phyloP scores from a whole-genome alignment of 108 stramenopile genomes.

The Chaetoceros tenuissimus region DNA sequence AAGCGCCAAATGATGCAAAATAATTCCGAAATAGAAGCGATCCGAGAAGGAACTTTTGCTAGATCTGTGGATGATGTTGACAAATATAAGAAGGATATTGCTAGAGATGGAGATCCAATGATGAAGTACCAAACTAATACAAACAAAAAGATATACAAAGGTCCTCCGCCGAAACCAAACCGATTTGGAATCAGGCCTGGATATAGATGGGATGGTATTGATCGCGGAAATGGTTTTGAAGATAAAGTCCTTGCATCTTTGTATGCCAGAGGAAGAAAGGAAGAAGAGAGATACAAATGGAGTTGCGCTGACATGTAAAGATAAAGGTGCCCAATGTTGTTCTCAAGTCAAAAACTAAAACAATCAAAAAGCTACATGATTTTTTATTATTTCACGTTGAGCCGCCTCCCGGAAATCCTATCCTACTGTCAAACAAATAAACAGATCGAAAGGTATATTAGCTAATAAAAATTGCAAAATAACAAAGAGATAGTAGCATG shows the following conservation, averaged over 20 bases:
- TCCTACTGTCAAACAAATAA: too few species aligned
- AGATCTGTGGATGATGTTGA: slow-evolving; percentile 77
- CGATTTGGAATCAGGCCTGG: slow-evolving; percentile 92
- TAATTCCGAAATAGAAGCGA: slow-evolving; percentile 30
- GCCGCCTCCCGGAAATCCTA: too few species aligned
- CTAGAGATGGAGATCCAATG: slow-evolving; percentile 94
- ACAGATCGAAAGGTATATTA: too few species aligned
- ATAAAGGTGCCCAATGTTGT: too few species aligned
- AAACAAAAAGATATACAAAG: slow-evolving; percentile 82
- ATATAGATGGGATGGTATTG: slow-evolving; percentile 97
- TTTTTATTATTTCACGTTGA: too few species aligned
- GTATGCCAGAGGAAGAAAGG: slow-evolving; percentile 36
- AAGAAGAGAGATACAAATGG: slow-evolving; percentile 72
- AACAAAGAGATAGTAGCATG: too few species aligned
- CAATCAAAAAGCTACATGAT: too few species aligned
- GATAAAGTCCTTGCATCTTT: slow-evolving; percentile 56
- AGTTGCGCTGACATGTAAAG: slow-evolving; percentile 75
- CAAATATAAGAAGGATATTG: slow-evolving; percentile 40
- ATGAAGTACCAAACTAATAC: slow-evolving; percentile 49
- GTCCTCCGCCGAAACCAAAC: slow-evolving; percentile 89
- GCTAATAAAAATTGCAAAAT: too few species aligned
- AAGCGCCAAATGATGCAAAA: slow-evolving; percentile 47
- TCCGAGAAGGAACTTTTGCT: slow-evolving; percentile 68
- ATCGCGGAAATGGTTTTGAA: slow-evolving; percentile 95
- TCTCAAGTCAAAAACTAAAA: too few species aligned